phyloP scores from a whole-genome alignment of 306 rosid genomes.

The Coriaria nepalensis region DNA sequence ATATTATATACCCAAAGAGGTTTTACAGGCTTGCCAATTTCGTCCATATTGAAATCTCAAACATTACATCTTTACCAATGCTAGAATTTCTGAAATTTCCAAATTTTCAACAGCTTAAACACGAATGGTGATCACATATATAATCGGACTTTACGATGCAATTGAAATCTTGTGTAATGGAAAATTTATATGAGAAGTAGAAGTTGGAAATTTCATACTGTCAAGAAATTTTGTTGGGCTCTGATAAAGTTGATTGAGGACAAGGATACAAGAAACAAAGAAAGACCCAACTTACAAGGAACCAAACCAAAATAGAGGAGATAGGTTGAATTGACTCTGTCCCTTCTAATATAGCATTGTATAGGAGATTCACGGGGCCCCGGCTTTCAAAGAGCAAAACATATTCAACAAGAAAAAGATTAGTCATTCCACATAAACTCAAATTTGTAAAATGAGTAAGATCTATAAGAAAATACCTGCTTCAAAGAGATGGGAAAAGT shows the following conservation, averaged over 20 bases:
- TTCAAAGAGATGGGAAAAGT: slow-evolving; percentile 84
- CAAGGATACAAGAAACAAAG: background rate
- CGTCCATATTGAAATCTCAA: too few species aligned
- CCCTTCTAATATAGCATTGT: slow-evolving; percentile 75
- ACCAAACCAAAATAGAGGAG: slow-evolving; percentile 48
- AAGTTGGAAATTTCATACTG: too few species aligned
- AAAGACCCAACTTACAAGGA: slow-evolving; percentile 49
- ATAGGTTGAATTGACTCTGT: slow-evolving; percentile 60
- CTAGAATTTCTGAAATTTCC: too few species aligned
- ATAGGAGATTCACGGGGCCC: slow-evolving; percentile 70
- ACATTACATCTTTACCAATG: too few species aligned
- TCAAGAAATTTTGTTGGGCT: background rate
- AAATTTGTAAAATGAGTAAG: background rate
- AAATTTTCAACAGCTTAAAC: background rate
- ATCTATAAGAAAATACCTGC: slow-evolving; percentile 38
- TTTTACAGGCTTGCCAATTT: too few species aligned
- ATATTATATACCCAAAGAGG: background rate
- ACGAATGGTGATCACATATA: too few species aligned
- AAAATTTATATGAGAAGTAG: too few species aligned
- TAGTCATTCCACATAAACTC: background rate
- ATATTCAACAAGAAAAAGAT: slow-evolving; percentile 2
- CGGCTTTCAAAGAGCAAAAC: slow-evolving; percentile 36
- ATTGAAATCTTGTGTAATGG: too few species aligned
- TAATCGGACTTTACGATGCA: too few species aligned
- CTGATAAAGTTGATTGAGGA: background rate